Base-by-base conservation (phyloP, 805 yeast species). In the Millerago galiae region DNA sequence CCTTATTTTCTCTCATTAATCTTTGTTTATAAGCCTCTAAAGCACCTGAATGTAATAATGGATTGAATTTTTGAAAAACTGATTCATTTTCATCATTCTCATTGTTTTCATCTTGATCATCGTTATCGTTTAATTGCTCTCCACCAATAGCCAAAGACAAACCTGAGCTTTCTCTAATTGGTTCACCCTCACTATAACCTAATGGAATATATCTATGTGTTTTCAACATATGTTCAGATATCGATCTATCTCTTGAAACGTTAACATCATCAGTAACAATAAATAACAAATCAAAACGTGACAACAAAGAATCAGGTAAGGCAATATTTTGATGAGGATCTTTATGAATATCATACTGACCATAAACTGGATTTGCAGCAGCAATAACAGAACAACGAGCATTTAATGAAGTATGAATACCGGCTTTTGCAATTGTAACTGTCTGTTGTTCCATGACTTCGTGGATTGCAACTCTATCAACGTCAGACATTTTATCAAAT, bases 401-500 rank as follows among this genome's bases (percentile, higher is more conserved):
- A 60, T 91, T 91, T 53, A 91, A 73, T 6, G 98, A 84, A 2
- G 98, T 90, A 63, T 91, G 97, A 56, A 91, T 91, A 50, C 99
- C 99, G 5, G 98, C 99, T 63, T 91, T 91, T 40, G 98, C 95
- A 58, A 91, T 90, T 2, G 98, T 90, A 25, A 91, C 96, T 0
- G 99, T 93, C 64, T 93, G 99, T 67, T 93, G 99, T 69, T 93
- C 99, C 99, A 93, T 93, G 38, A 93, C 99, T 74, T 93, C 99
- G 66, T 93, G 99, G 58, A 93, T 93, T 2, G 98, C 98, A 40
- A 93, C 98, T 60, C 99, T 77, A 68, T 93, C 99, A 24, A 81
- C 78, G 62, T 93, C 99, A 48, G 86, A 82, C 99, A 93, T 93
- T 66, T 93, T 93, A 68, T 91, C 99, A 59, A 93, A 93, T 71